Percentiles rank a stretch among this genome's conserved stretches.
Evolutionary conservation across 1,139 yeast genomes (phyloP).

Genomic region (Debaryomyces robertsiae): DNA sequence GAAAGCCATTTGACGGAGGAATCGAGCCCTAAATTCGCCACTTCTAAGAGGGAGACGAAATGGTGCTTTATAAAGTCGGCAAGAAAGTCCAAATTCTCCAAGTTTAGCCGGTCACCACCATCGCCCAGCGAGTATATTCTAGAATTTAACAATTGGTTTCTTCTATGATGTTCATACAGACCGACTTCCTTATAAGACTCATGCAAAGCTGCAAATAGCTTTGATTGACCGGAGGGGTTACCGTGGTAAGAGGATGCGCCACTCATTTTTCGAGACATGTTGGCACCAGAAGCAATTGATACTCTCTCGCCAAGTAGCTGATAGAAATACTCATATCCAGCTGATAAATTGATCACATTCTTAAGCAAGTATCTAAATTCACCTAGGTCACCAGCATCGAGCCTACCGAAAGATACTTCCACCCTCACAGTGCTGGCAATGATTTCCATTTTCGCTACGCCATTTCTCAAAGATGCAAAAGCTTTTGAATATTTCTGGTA

Average conservation of each 20-base stretch:
- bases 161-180: constrained; percentile 27
- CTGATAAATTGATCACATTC: constrained; percentile 25
- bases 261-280: constrained; percentile 17
- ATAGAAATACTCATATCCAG: constrained; percentile 36
- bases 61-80: constrained; percentile 23
- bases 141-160: constrained; percentile 25
- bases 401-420: constrained; percentile 34
- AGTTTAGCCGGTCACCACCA: constrained; percentile 15
- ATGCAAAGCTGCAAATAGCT: constrained; percentile 28
- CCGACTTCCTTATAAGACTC: constrained; percentile 38
- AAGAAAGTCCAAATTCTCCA: constrained; percentile 29
- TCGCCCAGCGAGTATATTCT: constrained; percentile 18
- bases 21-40: constrained; percentile 22
- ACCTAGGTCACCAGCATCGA: constrained; percentile 32
- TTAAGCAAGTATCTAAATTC: constrained; percentile 29
- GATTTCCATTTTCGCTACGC: constrained; percentile 25
- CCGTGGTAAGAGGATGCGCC: constrained; percentile 17
- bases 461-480: constrained; percentile 23
- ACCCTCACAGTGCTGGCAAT: constrained; percentile 23
- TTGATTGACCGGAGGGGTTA: constrained; percentile 21
- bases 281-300: constrained; percentile 19
- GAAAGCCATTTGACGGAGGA: constrained; percentile 28
- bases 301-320: constrained; percentile 32
- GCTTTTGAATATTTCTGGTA: constrained; percentile 24
- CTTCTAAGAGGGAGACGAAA: constrained; percentile 23